Evolutionary conservation across 2,329 filamentous ascomycete species (phyloP).

Genomic region (Phyllosticta paracitricarpa): DNA sequence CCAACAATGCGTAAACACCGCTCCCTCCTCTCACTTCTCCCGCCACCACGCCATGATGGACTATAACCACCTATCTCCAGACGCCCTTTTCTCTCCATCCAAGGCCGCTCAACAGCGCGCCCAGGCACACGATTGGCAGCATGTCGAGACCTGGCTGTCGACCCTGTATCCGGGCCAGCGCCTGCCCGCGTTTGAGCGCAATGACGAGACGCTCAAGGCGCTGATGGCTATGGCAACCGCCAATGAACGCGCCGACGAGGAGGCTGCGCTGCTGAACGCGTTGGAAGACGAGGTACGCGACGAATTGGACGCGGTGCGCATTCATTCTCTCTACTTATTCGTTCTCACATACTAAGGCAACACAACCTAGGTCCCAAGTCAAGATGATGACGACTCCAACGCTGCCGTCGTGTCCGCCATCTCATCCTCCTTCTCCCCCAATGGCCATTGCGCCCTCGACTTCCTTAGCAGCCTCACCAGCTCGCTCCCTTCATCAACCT

Average conservation of each 20-base stretch:
- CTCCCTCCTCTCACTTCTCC: no score
- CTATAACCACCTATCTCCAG: constrained; percentile 23
- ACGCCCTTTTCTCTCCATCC: constrained; percentile 48
- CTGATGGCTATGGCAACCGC: constrained; percentile 63
- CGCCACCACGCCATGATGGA: background rate
- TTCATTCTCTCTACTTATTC: background rate
- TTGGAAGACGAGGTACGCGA: constrained; percentile 28
- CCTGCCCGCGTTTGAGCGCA: constrained; percentile 72
- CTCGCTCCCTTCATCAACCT: background rate
- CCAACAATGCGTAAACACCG: no score
- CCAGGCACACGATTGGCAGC: constrained; percentile 83
- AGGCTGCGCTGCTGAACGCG: constrained; percentile 49
- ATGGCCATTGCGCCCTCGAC: constrained; percentile 21
- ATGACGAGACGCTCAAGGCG: constrained; percentile 67
- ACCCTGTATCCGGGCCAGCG: constrained; percentile 56
- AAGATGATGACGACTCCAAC: background rate
- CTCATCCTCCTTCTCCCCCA: constrained; percentile 20
- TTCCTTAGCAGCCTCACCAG: constrained; percentile 15
- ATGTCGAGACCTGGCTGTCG: constrained; percentile 71
- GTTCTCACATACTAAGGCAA: background rate
- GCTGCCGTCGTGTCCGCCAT: constrained; percentile 20
- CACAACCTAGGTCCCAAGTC: constrained; percentile 11
- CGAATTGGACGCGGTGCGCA: constrained; percentile 35
- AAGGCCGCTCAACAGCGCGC: constrained; percentile 66
- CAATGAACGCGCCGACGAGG: constrained; percentile 71